Evolutionary conservation across 257 asterid species (phyloP).

Genomic region (Mentha longifolia): DNA sequence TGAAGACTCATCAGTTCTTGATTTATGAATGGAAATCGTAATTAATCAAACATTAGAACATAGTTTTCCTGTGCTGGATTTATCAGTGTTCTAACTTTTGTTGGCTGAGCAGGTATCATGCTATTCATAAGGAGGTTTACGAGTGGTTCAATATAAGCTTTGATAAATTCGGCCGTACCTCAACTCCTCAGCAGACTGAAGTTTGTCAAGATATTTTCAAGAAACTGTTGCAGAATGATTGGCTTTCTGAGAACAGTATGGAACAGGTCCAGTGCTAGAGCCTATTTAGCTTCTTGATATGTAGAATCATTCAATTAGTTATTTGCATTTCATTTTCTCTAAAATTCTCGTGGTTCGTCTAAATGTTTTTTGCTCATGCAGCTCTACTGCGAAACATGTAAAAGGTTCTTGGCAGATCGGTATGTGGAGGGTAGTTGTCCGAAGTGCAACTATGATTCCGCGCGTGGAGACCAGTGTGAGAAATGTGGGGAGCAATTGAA

Average conservation of each 20-base stretch:
- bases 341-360: conserved; percentile 6
- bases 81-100: background rate
- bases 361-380: conserved; percentile 35
- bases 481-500: conserved; percentile 83
- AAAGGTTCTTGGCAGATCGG: conserved; percentile 85
- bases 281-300: conserved; percentile 9
- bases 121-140: conserved; percentile 80
- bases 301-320: background rate
- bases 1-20: background rate
- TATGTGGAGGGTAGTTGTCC: conserved; percentile 91
- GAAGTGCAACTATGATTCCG: conserved; percentile 78
- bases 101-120: conserved; percentile 58
- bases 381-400: conserved; percentile 77
- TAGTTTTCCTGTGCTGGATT: conserved; percentile 1
- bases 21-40: background rate
- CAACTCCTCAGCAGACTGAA: conserved; percentile 86
- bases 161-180: conserved; percentile 95
- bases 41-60: background rate
- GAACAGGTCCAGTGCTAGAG: conserved; percentile 61
- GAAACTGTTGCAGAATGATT: conserved; percentile 67
- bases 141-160: conserved; percentile 87
- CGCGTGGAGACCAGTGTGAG: conserved; percentile 98
- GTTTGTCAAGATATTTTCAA: conserved; percentile 84
- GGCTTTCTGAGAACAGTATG: conserved; percentile 81
- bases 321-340: conserved; percentile 9